phyloP scores from a whole-genome alignment of 2,329 filamentous ascomycete genomes.

The Sphaerulina populicola region DNA sequence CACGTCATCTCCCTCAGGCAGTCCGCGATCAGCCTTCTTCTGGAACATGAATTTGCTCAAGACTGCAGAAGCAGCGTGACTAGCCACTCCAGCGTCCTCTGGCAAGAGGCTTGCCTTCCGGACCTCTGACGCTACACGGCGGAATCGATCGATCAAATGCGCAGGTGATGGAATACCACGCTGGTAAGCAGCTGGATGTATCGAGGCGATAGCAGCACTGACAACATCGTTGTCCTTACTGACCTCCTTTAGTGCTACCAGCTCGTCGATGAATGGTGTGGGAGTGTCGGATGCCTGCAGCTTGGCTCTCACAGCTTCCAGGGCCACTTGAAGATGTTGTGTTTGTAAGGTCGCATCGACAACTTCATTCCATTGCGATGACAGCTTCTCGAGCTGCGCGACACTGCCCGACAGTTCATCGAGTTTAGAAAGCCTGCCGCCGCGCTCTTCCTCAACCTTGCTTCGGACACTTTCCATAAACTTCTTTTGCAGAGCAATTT shows the following conservation, averaged over 20 bases:
- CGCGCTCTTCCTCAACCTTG: slow-evolving; percentile 80
- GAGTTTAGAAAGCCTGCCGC: slow-evolving; percentile 77
- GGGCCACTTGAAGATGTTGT: slow-evolving; percentile 90
- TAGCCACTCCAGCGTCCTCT: slow-evolving; percentile 87
- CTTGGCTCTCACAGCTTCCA: slow-evolving; percentile 81
- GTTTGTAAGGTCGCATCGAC: slow-evolving; percentile 86
- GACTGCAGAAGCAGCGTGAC: slow-evolving; percentile 80
- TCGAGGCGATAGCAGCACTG: slow-evolving; percentile 87
- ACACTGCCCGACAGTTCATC: slow-evolving; percentile 70
- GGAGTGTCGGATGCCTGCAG: slow-evolving; percentile 67
- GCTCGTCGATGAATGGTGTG: slow-evolving; percentile 76
- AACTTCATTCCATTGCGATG: slow-evolving; percentile 80
- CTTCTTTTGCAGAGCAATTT: slow-evolving; percentile 74
- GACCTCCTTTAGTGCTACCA: slow-evolving; percentile 90
- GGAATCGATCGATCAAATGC: slow-evolving; percentile 90
- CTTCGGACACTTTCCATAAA: slow-evolving; percentile 71
- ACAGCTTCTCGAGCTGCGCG: slow-evolving; percentile 75
- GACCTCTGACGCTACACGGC: slow-evolving; percentile 82
- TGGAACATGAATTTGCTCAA: slow-evolving; percentile 94
- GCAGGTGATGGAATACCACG: slow-evolving; percentile 74
- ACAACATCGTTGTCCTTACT: slow-evolving; percentile 69
- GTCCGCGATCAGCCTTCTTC: slow-evolving; percentile 56
- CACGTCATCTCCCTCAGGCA: slow-evolving; percentile 77
- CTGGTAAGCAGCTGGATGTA: slow-evolving; percentile 90
- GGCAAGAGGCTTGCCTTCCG: slow-evolving; percentile 88